Evolutionary conservation across 345 rosid genomes (phyloP).

Genomic region (Aurinia saxatilis): DNA sequence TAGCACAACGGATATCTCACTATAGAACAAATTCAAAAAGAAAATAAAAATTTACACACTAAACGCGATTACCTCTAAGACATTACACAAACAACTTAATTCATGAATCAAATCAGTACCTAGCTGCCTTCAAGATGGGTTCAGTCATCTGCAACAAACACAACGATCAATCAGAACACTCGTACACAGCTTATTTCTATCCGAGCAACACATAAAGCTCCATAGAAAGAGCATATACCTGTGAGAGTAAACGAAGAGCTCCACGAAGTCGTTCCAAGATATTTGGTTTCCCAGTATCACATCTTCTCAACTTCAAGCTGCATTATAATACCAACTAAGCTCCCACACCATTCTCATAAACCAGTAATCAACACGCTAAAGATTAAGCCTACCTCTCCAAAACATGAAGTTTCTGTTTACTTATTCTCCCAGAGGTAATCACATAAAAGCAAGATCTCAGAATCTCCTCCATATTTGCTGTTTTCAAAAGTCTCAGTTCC

Average conservation of each 20-base stretch:
- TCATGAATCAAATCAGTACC: constrained; percentile 27
- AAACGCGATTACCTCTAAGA: neutral
- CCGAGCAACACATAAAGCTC: neutral
- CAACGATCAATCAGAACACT: neutral
- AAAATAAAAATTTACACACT: no score
- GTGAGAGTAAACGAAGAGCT: constrained; percentile 69
- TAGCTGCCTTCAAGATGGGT: constrained; percentile 85
- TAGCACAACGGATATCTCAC: constrained; percentile 66
- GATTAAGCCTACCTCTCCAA: constrained; percentile 55
- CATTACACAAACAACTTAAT: neutral
- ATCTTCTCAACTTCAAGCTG: constrained; percentile 72
- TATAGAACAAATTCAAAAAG: constrained; percentile 6
- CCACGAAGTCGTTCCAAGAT: constrained; percentile 76
- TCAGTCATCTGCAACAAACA: constrained; percentile 72
- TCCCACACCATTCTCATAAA: neutral
- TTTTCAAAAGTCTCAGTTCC: constrained; percentile 68
- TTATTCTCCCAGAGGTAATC: constrained; percentile 41
- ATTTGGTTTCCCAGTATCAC: constrained; percentile 49
- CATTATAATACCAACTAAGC: neutral
- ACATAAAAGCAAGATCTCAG: constrained; percentile 63
- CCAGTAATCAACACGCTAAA: neutral
- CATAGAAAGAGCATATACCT: constrained; percentile 35
- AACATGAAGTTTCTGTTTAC: constrained; percentile 62
- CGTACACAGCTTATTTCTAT: neutral
- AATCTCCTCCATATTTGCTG: constrained; percentile 55